Evolutionary conservation across 805 yeast genomes (phyloP).

Genomic region (Naumovozyma dairenensis): DNA sequence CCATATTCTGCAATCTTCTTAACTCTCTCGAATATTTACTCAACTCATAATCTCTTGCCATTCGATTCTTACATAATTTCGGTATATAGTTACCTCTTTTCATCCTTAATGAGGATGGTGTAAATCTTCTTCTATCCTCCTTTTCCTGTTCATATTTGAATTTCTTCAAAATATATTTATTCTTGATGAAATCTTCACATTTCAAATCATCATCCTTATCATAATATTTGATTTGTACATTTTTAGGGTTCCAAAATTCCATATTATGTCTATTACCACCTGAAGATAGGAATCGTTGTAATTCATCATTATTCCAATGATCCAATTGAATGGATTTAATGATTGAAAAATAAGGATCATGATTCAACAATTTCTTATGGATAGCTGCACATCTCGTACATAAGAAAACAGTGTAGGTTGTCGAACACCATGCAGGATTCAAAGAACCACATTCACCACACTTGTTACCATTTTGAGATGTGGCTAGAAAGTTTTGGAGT

Average conservation of each 20-base stretch:
- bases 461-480: slow-evolving; percentile 48
- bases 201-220: slow-evolving; percentile 52
- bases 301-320: slow-evolving; percentile 50
- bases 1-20: slow-evolving; percentile 41
- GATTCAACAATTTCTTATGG: slow-evolving; percentile 52
- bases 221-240: slow-evolving; percentile 61
- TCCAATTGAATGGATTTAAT: slow-evolving; percentile 72
- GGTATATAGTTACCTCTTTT: slow-evolving; percentile 10
- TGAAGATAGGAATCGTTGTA: slow-evolving; percentile 32
- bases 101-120: not conserved
- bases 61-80: slow-evolving; percentile 38
- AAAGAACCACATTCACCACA: slow-evolving; percentile 71
- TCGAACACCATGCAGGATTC: slow-evolving; percentile 43
- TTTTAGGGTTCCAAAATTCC: slow-evolving; percentile 55
- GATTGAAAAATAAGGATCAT: slow-evolving; percentile 40
- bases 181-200: slow-evolving; percentile 48
- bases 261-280: slow-evolving; percentile 55
- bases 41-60: slow-evolving; percentile 44
- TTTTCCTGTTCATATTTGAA: slow-evolving; percentile 30
- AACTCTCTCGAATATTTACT: slow-evolving; percentile 41
- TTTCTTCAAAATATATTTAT: slow-evolving; percentile 54
- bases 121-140: slow-evolving; percentile 8
- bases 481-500: slow-evolving; percentile 46
- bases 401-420: slow-evolving; percentile 51
- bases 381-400: slow-evolving; percentile 81